Conservation (phyloP, 768 basidiomycete species). For the Tulasnella sp. region DNA sequence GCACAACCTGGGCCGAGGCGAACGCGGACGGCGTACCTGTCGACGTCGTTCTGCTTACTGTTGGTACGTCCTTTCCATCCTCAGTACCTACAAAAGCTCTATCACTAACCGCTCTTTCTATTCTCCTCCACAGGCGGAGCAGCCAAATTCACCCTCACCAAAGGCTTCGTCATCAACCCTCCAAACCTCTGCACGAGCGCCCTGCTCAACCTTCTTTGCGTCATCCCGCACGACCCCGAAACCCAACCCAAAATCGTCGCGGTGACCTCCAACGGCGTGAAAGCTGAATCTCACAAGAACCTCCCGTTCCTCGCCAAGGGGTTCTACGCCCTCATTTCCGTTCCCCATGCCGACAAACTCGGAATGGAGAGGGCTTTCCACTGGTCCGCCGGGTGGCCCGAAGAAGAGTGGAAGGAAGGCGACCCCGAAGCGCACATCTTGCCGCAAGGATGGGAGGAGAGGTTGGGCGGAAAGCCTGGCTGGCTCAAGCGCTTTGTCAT, state of each 20-base stretch:
- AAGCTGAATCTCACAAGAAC: slow-evolving; percentile 48
- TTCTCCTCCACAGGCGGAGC: slow-evolving; percentile 3
- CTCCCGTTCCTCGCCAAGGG: slow-evolving; percentile 57
- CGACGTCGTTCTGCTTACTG: slow-evolving; percentile 25
- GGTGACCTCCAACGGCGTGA: slow-evolving; percentile 60
- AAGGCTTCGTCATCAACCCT: slow-evolving; percentile 57
- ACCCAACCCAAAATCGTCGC: slow-evolving; percentile 54
- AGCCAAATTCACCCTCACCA: slow-evolving; percentile 42
- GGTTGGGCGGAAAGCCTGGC: background rate
- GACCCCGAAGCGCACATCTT: slow-evolving; percentile 18
- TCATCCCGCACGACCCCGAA: background rate
- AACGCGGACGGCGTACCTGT: slow-evolving; percentile 6
- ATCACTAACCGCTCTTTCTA: background rate
- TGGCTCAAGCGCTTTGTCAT: slow-evolving; percentile 26
- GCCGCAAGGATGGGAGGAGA: slow-evolving; percentile 18
- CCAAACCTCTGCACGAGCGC: slow-evolving; percentile 62
- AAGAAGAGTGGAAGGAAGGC: slow-evolving; percentile 17
- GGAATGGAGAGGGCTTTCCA: slow-evolving; percentile 53
- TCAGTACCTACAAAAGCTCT: background rate
- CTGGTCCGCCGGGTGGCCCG: slow-evolving; percentile 27
- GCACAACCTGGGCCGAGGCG: slow-evolving; percentile 15
- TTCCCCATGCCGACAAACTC: slow-evolving; percentile 64
- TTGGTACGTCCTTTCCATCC: background rate
- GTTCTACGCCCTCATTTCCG: slow-evolving; percentile 52
- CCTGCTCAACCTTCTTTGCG: slow-evolving; percentile 55